phyloP scores from a whole-genome alignment of 805 yeast species.

The Kuraishia capsulata region DNA sequence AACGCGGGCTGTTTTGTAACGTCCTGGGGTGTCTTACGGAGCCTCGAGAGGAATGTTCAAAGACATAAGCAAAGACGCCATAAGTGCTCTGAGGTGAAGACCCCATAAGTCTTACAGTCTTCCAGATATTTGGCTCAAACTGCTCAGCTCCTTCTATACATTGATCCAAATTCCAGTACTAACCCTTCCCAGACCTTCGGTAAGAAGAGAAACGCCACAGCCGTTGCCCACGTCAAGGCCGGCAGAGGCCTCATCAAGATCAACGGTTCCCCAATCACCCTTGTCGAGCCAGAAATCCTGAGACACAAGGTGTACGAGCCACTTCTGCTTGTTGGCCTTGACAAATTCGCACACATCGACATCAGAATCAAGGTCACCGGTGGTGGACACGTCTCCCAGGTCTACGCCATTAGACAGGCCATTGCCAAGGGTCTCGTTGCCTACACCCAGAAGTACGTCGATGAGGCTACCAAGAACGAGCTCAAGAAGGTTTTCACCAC shows the following conservation, averaged over 20 bases:
- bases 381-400: conserved; percentile 99
- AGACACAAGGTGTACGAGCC: conserved; percentile 99
- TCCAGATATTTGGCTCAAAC: too few relatives aligned
- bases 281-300: conserved; percentile 97
- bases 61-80: too few relatives aligned
- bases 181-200: conserved; percentile 99
- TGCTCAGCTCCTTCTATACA: too few relatives aligned
- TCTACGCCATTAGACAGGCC: conserved; percentile 99
- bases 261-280: conserved; percentile 98
- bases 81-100: too few relatives aligned
- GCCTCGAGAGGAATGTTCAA: too few relatives aligned
- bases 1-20: too few relatives aligned
- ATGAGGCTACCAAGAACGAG: conserved; percentile 99
- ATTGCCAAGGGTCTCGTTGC: conserved; percentile 99
- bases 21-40: too few relatives aligned
- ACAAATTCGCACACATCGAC: conserved; percentile 97
- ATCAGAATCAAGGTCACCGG: conserved; percentile 99
- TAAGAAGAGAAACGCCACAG: conserved; percentile 99
- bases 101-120: conserved; percentile 1
- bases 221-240: conserved; percentile 99
- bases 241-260: conserved; percentile 99
- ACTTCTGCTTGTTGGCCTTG: conserved; percentile 94
- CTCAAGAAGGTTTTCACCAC: conserved; percentile 95
- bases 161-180: too few relatives aligned
- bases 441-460: conserved; percentile 98